Evolutionary conservation across 2,329 filamentous ascomycete genomes (phyloP), one percentile per base, ranked within the genome.

Genomic region (Ophiostoma montium): DNA sequence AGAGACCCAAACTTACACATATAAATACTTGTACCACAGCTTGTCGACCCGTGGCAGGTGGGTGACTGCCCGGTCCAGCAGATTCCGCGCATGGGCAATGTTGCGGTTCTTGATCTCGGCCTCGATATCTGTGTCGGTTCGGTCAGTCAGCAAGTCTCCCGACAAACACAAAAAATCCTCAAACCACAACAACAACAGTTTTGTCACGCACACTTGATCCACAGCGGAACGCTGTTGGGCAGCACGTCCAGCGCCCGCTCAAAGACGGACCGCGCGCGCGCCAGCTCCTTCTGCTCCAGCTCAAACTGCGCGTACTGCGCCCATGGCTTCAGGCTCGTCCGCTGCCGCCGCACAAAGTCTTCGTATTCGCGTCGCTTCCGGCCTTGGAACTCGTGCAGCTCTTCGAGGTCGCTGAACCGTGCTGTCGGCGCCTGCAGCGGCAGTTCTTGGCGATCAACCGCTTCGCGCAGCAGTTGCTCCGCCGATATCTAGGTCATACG

Each of bases 281-380:
- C 81, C 66, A 86, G 95, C 69, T 98, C 92, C 67, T 96, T 96
- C 68, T 98, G 92, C 64, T 98, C 90, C 53, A 96, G 75, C 70
- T 98, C 92, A 86, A 89, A 98, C 58, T 86, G 79, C 50, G 92
- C 90, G 72, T 98, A 98, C 61, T 89, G 85, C 75, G 92, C 87
- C 92, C 92, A 98, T 67, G 96, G 96, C 72, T 94, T 94, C 75
- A 96, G 88, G 62, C 94, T 95, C 63, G 95, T 76, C 61, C 90
- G 72, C 63, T 96, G 96, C 55, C 92, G 84, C 55, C 88, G 82
- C 53, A 96, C 86, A 82, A 96, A 96, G 70, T 95, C 86, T 67
- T 98, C 92, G 59, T 95, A 98, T 61, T 95, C 92, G 65, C 89
- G 92, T 57, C 92, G 77, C 70, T 96, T 96, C 55, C 92, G 80